A percentile compares a stretch with the other conserved stretches of the same genome.
Evolutionary conservation across 75 land plant species (phyloP).

Genomic region (Pseudotsuga menziesii): DNA sequence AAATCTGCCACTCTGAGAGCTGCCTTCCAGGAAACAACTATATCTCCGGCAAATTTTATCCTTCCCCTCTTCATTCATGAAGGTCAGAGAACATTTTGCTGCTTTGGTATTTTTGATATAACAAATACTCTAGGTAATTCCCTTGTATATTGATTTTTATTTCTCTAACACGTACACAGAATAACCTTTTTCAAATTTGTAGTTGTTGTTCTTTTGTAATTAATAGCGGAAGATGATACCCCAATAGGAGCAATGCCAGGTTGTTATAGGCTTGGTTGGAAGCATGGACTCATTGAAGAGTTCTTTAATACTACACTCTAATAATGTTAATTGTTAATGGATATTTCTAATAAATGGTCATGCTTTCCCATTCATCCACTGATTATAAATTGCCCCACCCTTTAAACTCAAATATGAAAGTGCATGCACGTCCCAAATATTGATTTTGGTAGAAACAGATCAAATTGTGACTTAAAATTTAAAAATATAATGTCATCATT

Average conservation of each 20-base stretch:
- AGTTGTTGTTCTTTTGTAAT: not conserved
- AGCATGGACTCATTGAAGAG: conserved; percentile 96
- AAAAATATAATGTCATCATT: too few species aligned
- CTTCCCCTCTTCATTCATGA: conserved; percentile 98
- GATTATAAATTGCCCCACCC: too few species aligned
- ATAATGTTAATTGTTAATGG: not conserved
- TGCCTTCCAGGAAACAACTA: conserved; percentile 81
- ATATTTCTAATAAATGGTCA: not conserved
- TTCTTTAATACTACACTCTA: conserved; percentile 11
- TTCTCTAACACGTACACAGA: not conserved
- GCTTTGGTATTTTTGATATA: not conserved
- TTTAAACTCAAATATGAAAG: too few species aligned
- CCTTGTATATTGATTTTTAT: not conserved
- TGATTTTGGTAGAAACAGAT: too few species aligned
- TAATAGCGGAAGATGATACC: conserved; percentile 77
- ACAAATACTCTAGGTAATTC: not conserved
- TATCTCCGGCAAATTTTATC: conserved; percentile 87
- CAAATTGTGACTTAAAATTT: too few species aligned
- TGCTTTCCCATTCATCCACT: not conserved
- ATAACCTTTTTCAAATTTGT: not conserved
- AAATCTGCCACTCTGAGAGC: conserved; percentile 74
- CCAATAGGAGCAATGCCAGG: conserved; percentile 99
- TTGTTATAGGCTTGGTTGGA: conserved; percentile 94
- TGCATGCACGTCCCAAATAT: too few species aligned
- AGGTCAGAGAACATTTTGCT: conserved; percentile 43